Evolutionary conservation across 2,329 filamentous ascomycete species (phyloP).

Genomic region (Claviceps fusiformis): DNA sequence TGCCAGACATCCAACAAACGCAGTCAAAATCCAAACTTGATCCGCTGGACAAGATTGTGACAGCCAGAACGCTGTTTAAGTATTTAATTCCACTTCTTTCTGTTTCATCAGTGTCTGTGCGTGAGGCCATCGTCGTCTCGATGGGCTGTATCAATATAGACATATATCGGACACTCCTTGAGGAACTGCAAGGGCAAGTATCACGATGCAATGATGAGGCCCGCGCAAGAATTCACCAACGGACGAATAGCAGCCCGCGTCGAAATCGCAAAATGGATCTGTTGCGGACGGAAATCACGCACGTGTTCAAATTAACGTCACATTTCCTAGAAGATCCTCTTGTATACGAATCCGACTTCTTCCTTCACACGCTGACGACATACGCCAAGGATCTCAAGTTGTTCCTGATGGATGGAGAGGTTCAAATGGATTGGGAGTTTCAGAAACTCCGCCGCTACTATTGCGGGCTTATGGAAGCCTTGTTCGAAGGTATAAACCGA

Average conservation of each 20-base stretch:
- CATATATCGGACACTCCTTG: constrained; percentile 79
- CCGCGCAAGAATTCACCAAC: constrained; percentile 71
- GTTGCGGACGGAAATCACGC: constrained; percentile 83
- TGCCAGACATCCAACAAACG: constrained; percentile 55
- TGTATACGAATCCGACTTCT: constrained; percentile 77
- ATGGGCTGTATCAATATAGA: constrained; percentile 92
- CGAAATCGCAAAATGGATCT: constrained; percentile 75
- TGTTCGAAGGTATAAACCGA: constrained; percentile 83
- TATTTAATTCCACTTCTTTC: constrained; percentile 80
- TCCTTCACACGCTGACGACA: constrained; percentile 72
- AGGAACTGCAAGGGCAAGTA: constrained; percentile 79
- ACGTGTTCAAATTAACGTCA: constrained; percentile 88
- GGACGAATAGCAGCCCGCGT: constrained; percentile 69
- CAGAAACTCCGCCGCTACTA: constrained; percentile 86
- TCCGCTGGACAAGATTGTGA: constrained; percentile 65
- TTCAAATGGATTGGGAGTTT: constrained; percentile 90
- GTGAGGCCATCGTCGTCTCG: constrained; percentile 80
- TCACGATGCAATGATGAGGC: constrained; percentile 80
- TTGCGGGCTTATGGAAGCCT: constrained; percentile 81
- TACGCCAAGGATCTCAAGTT: constrained; percentile 89
- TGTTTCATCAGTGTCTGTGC: constrained; percentile 64
- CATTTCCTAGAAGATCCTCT: constrained; percentile 71
- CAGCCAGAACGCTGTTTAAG: constrained; percentile 78
- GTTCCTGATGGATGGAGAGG: constrained; percentile 87
- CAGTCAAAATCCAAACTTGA: constrained; percentile 65